phyloP scores from a whole-genome alignment of 78 protist genomes.

The Dictyostelium firmibasis region DNA sequence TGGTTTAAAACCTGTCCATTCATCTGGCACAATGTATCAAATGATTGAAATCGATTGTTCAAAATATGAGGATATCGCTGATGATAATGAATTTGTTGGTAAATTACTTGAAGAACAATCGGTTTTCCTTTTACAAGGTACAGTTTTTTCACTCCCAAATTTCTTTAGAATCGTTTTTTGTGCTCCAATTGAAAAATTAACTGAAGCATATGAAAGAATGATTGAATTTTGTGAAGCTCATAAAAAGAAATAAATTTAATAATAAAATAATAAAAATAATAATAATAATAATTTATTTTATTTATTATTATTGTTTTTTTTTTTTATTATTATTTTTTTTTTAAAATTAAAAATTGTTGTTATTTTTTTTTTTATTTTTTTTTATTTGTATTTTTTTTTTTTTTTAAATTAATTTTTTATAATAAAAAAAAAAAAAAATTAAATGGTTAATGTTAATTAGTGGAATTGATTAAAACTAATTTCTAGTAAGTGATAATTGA shows the following conservation, averaged over 20 bases:
- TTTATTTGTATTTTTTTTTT: background rate
- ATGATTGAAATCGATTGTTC: constrained; percentile 89
- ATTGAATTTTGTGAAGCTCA: constrained; percentile 83
- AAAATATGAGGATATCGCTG: constrained; percentile 62
- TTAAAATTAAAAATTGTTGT: too few relatives aligned
- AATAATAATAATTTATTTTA: background rate
- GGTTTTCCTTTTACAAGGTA: constrained; percentile 90
- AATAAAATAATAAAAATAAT: background rate
- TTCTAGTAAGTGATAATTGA: background rate
- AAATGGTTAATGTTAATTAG: too few relatives aligned
- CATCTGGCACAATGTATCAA: constrained; percentile 94
- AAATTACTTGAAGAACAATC: constrained; percentile 86
- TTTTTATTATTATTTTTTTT: background rate
- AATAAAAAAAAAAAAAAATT: background rate
- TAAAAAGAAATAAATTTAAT: constrained; percentile 1
- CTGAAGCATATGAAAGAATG: constrained; percentile 88
- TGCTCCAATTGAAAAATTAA: constrained; percentile 88
- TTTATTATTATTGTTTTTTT: background rate
- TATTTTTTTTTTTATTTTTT: too few relatives aligned
- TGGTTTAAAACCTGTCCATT: constrained; percentile 86
- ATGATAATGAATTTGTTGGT: constrained; percentile 83
- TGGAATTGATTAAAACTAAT: background rate
- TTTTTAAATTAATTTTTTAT: background rate
- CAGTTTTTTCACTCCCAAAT: constrained; percentile 76
- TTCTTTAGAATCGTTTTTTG: constrained; percentile 91